Evolutionary conservation across 2,329 filamentous ascomycete genomes (phyloP).

Genomic region (Sarocladium oryzae): DNA sequence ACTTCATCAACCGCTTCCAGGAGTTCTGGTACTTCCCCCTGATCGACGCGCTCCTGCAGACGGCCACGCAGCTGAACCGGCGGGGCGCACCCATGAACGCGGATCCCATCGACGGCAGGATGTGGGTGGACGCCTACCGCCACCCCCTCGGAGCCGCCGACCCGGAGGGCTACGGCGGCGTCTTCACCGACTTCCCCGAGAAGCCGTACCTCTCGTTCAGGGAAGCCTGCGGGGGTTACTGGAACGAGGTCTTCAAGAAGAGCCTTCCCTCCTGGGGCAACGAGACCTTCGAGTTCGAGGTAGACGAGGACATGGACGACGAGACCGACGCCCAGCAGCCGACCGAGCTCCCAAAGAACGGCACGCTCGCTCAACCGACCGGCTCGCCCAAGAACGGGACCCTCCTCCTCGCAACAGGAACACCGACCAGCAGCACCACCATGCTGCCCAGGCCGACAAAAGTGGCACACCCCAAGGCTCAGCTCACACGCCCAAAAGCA

Average conservation of each 20-base stretch:
- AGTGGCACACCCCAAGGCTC: too few species aligned
- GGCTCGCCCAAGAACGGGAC: too few species aligned
- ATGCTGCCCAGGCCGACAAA: too few species aligned
- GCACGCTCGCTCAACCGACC: background rate
- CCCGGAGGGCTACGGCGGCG: constrained; percentile 9
- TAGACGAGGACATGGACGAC: background rate
- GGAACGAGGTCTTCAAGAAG: background rate
- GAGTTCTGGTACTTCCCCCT: constrained; percentile 17
- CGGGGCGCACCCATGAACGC: constrained; percentile 11
- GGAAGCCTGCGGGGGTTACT: background rate
- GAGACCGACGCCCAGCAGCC: background rate
- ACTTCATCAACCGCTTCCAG: constrained; percentile 16
- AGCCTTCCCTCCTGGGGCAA: background rate
- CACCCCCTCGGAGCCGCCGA: constrained; percentile 10
- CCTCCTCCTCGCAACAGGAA: too few species aligned
- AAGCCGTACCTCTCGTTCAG: constrained; percentile 2
- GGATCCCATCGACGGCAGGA: constrained; percentile 13
- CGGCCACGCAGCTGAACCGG: background rate
- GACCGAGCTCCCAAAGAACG: background rate
- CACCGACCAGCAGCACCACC: too few species aligned
- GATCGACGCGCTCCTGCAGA: constrained; percentile 11
- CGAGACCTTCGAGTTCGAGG: background rate
- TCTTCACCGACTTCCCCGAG: constrained; percentile 8
- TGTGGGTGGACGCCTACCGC: constrained; percentile 12
- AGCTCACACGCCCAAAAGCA: too few species aligned